Percentiles rank a stretch among this genome's conserved stretches.
Evolutionary conservation across 805 yeast genomes (phyloP).

Genomic region (Tetrapisispora arboricola): DNA sequence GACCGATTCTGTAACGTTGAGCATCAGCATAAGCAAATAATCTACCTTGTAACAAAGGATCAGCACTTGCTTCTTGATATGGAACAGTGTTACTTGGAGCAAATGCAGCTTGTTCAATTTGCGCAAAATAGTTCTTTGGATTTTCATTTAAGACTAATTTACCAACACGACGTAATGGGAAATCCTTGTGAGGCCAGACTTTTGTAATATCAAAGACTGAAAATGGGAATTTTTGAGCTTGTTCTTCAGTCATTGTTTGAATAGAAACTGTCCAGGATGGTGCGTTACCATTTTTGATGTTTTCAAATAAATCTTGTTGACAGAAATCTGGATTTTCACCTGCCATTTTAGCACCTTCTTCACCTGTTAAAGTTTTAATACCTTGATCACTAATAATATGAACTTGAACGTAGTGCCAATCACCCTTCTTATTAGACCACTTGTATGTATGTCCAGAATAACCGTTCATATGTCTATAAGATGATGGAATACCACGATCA

Average conservation of each 20-base stretch:
- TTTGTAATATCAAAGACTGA: constrained; percentile 86
- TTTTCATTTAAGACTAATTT: constrained; percentile 69
- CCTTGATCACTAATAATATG: constrained; percentile 49
- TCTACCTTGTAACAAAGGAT: constrained; percentile 76
- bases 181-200: constrained; percentile 83
- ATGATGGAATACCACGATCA: constrained; percentile 53
- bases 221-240: constrained; percentile 65
- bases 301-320: constrained; percentile 67
- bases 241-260: constrained; percentile 77
- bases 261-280: constrained; percentile 83
- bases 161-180: constrained; percentile 82
- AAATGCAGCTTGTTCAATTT: constrained; percentile 77
- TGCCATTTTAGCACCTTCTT: constrained; percentile 55
- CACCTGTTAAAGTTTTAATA: constrained; percentile 41
- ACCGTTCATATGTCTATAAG: constrained; percentile 50
- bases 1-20: constrained; percentile 67
- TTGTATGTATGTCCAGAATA: constrained; percentile 60
- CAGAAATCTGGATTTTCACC: constrained; percentile 79
- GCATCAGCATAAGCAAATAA: constrained; percentile 78
- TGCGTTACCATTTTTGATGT: constrained; percentile 64
- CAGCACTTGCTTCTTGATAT: constrained; percentile 72
- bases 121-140: constrained; percentile 81
- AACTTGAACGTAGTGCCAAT: constrained; percentile 47
- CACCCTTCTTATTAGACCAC: constrained; percentile 45
- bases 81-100: constrained; percentile 82